A percentile compares a stretch with the other conserved stretches of the same genome.
phyloP scores from a whole-genome alignment of 148 eudicot genomes.

The Rhododendron simsii region DNA sequence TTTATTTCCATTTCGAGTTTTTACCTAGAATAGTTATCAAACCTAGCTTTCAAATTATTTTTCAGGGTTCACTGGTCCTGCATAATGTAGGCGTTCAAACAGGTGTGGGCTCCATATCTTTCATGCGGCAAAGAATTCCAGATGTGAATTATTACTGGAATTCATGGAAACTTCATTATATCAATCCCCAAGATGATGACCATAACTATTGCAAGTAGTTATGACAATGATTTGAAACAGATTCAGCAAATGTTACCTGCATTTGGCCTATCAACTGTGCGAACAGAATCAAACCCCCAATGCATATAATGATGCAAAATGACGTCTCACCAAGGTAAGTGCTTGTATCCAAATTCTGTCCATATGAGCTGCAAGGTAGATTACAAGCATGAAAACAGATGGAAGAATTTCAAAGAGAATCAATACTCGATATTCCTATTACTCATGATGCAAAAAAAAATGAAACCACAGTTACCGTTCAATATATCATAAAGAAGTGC shows the following conservation, averaged over 20 bases:
- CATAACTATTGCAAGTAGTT: background rate
- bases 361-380: conserved; percentile 63
- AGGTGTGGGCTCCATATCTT: background rate
- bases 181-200: background rate
- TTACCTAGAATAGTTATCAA: background rate
- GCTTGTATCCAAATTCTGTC: conserved; percentile 70
- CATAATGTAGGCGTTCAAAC: background rate
- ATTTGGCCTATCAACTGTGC: conserved; percentile 79
- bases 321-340: conserved; percentile 77
- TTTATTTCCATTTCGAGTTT: background rate
- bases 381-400: background rate
- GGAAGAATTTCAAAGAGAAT: background rate
- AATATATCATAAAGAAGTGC: background rate
- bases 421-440: background rate
- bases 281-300: conserved; percentile 65
- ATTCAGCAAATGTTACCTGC: conserved; percentile 54
- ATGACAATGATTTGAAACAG: background rate
- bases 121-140: background rate
- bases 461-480: background rate
- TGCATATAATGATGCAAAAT: conserved; percentile 50
- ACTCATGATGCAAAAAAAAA: background rate
- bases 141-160: background rate
- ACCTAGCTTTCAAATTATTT: background rate
- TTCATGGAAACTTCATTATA: background rate
- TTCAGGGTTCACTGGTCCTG: background rate